Conservation (phyloP, 192 early-diverging fungal genomes). For the Cetraspora pellucida region DNA sequence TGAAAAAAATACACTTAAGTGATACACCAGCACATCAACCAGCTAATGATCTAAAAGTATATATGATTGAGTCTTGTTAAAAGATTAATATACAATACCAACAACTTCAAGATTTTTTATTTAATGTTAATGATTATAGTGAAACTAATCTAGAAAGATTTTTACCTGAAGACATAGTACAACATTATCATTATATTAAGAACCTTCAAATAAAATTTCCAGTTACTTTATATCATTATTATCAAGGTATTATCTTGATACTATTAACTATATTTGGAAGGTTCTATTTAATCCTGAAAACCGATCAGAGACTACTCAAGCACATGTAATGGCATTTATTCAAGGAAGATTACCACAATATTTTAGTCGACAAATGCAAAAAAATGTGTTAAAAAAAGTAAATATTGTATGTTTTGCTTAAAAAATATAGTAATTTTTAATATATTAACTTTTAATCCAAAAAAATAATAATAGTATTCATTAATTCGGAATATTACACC, state of each 20-base stretch:
- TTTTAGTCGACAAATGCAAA: not conserved
- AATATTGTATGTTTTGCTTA: not conserved
- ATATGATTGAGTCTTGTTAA: not conserved
- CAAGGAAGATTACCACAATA: not conserved
- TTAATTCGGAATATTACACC: not conserved
- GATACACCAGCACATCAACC: not conserved
- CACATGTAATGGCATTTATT: not conserved
- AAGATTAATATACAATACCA: not conserved
- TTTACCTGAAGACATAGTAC: not conserved
- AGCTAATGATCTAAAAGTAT: not conserved
- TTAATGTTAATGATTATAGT: not conserved
- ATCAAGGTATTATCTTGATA: not conserved
- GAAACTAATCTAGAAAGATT: not conserved
- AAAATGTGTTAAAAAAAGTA: not conserved
- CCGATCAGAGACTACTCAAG: not conserved
- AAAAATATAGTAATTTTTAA: not conserved
- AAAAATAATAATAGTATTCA: not conserved
- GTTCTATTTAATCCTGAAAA: not conserved
- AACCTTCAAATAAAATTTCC: not conserved
- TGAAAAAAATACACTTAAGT: not conserved
- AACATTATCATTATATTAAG: not conserved
- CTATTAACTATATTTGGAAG: not conserved
- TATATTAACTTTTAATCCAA: not conserved
- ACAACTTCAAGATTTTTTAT: not conserved
- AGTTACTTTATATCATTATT: constrained; percentile 1